Percentiles rank a stretch among this genome's conserved stretches.
Evolutionary conservation across 2,329 filamentous ascomycete species (phyloP).

Genomic region (Aspergillus sergii): DNA sequence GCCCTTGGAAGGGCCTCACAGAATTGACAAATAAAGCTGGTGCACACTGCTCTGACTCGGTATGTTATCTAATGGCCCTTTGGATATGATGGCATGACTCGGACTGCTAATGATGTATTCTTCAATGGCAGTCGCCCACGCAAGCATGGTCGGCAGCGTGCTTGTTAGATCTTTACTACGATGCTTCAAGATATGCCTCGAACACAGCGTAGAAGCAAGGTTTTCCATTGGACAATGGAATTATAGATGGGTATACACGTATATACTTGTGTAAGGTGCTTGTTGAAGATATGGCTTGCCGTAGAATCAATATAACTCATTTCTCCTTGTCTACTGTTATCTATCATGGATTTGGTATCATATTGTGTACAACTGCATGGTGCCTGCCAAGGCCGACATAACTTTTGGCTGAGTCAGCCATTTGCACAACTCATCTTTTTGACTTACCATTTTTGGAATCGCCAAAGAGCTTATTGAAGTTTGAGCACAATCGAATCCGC

Average conservation of each 20-base stretch:
- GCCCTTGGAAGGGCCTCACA: slow-evolving; percentile 84
- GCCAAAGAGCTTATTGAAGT: slow-evolving; percentile 13
- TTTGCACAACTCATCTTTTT: slow-evolving; percentile 13
- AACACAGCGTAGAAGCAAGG: background rate
- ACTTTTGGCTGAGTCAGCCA: slow-evolving; percentile 18
- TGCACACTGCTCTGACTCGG: slow-evolving; percentile 81
- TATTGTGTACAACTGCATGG: background rate
- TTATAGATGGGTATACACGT: background rate
- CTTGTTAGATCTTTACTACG: slow-evolving; percentile 93
- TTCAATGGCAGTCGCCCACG: slow-evolving; percentile 70
- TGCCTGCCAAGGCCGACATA: background rate
- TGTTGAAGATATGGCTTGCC: background rate
- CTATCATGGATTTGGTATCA: background rate
- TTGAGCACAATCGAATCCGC: slow-evolving; percentile 10
- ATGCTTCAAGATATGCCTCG: slow-evolving; percentile 61
- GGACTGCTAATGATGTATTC: slow-evolving; percentile 13
- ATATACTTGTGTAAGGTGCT: background rate
- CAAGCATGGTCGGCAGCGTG: slow-evolving; percentile 97
- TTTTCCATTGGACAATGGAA: background rate
- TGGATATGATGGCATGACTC: background rate
- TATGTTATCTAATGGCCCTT: slow-evolving; percentile 49
- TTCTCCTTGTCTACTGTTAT: background rate
- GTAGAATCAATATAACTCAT: background rate
- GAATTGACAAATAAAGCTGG: slow-evolving; percentile 93
- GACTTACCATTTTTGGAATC: slow-evolving; percentile 17